phyloP scores from a whole-genome alignment of 75 land plant species.

The Adiantum capillusveneris region DNA sequence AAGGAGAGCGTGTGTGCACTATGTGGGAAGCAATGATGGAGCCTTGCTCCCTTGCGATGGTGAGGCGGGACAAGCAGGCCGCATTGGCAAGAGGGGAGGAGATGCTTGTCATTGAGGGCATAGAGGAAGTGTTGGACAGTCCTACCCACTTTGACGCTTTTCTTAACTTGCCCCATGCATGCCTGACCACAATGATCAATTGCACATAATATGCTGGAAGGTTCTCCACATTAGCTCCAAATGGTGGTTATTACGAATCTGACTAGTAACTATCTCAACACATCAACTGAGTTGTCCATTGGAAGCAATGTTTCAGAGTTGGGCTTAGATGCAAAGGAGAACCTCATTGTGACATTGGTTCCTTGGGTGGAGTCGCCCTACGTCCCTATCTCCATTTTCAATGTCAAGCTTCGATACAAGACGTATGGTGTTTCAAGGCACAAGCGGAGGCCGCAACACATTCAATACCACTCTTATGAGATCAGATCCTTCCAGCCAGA shows the following conservation, averaged over 20 bases:
- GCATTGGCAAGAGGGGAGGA: not conserved
- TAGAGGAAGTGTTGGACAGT: constrained; percentile 1
- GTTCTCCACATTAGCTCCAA: not conserved
- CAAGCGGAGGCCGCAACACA: no score
- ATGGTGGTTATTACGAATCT: not conserved
- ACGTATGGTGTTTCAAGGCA: not conserved
- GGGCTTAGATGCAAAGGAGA: not conserved
- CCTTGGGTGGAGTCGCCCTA: not conserved
- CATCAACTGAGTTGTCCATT: not conserved
- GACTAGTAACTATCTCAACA: not conserved
- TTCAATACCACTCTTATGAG: no score
- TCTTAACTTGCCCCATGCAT: constrained; percentile 6
- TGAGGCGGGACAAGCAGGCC: not conserved
- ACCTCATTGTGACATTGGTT: not conserved
- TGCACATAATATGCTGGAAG: constrained; percentile 3
- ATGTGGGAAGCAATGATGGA: not conserved
- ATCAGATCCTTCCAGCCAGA: no score
- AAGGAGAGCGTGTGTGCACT: not conserved
- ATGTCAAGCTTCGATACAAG: not conserved
- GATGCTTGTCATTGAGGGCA: constrained; percentile 14
- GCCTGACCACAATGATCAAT: not conserved
- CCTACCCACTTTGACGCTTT: constrained; percentile 2
- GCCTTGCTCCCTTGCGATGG: not conserved
- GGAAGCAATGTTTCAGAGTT: not conserved
- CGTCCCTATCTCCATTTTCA: not conserved